Evolutionary conservation across 345 rosid species (phyloP).

Genomic region (Rhizophora mangle): DNA sequence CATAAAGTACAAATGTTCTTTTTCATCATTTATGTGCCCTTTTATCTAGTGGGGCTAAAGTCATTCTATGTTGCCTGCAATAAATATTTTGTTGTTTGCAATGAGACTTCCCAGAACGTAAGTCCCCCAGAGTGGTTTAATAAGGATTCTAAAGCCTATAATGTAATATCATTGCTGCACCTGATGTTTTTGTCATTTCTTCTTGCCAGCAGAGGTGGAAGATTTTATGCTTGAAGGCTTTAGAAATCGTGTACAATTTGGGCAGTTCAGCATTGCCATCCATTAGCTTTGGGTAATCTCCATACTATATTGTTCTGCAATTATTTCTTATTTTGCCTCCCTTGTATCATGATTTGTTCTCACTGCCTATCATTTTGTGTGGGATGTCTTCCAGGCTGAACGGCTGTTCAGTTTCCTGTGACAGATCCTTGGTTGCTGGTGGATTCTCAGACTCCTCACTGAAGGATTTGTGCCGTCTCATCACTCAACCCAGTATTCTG

Average conservation of each 20-base stretch:
- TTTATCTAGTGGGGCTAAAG: no score
- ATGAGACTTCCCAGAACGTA: neutral
- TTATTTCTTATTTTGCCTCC: constrained; percentile 9
- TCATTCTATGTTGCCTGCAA: neutral
- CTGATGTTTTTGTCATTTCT: constrained; percentile 14
- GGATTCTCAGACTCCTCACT: constrained; percentile 96
- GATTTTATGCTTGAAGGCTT: constrained; percentile 90
- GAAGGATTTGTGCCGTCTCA: constrained; percentile 48
- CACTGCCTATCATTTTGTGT: constrained; percentile 9
- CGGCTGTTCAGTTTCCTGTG: constrained; percentile 85
- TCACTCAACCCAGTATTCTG: neutral
- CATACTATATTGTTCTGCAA: neutral
- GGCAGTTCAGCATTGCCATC: constrained; percentile 76
- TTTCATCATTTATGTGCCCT: no score
- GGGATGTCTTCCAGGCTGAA: constrained; percentile 50
- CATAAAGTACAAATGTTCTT: no score
- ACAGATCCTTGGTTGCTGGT: constrained; percentile 94
- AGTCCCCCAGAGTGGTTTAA: neutral
- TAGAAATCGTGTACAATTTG: constrained; percentile 87
- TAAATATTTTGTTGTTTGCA: neutral
- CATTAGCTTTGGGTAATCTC: constrained; percentile 78
- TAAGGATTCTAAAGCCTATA: neutral
- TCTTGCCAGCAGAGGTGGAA: constrained; percentile 77
- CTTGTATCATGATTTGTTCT: neutral
- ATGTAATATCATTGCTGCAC: neutral